phyloP scores from a whole-genome alignment of 2,329 filamentous ascomycete genomes.

The Trichoderma sp. region DNA sequence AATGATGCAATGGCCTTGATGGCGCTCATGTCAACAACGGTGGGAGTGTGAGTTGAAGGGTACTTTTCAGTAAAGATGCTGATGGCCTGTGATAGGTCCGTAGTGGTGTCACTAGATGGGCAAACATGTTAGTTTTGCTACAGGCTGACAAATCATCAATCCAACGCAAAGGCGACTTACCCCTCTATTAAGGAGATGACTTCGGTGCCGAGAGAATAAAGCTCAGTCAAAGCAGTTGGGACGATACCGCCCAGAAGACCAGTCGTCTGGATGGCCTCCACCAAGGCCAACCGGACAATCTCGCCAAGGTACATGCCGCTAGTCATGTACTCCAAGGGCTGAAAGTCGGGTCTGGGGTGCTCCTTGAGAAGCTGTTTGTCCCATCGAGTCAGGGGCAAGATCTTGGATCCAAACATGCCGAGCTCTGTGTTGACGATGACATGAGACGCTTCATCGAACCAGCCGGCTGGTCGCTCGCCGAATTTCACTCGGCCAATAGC shows the following conservation, averaged over 20 bases:
- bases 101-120: conserved; percentile 42
- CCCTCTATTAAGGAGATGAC: conserved; percentile 56
- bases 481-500: conserved; percentile 56
- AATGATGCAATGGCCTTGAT: conserved; percentile 53
- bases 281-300: conserved; percentile 54
- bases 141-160: background rate
- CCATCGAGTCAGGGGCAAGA: conserved; percentile 61
- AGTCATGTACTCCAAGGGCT: conserved; percentile 61
- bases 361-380: conserved; percentile 51
- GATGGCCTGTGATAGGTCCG: conserved; percentile 43
- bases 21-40: conserved; percentile 47
- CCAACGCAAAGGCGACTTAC: conserved; percentile 39
- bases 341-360: conserved; percentile 57
- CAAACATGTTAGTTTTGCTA: conserved; percentile 24
- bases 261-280: conserved; percentile 56
- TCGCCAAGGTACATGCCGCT: conserved; percentile 67
- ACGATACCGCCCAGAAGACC: conserved; percentile 56
- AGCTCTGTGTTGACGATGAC: conserved; percentile 67
- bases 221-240: conserved; percentile 49
- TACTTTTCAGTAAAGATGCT: conserved; percentile 49
- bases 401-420: conserved; percentile 61
- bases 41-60: conserved; percentile 43
- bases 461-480: conserved; percentile 50
- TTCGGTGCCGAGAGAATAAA: conserved; percentile 60
- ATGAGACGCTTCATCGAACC: conserved; percentile 58